Evolutionary conservation across 805 yeast species (phyloP).

Genomic region (Komagataella phaffii): DNA sequence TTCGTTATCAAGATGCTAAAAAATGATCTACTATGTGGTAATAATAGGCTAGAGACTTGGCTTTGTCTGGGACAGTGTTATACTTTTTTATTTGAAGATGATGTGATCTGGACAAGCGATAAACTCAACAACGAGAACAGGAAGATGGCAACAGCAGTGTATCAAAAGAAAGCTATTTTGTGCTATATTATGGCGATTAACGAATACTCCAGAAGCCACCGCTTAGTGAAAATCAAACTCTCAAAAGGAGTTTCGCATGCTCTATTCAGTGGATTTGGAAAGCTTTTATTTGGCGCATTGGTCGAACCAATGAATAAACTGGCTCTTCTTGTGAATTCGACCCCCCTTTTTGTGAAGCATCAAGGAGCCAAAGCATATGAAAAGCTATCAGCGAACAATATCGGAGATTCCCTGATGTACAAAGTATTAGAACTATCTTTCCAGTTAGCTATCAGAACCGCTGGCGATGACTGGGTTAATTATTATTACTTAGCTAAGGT

Average conservation of each 20-base stretch:
- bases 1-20: constrained; percentile 53
- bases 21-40: constrained; percentile 53
- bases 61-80: constrained; percentile 67
- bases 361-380: constrained; percentile 10
- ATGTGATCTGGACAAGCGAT: constrained; percentile 85
- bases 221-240: constrained; percentile 26
- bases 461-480: constrained; percentile 45
- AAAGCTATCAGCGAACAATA: constrained; percentile 10
- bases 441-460: constrained; percentile 29
- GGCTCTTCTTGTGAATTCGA: constrained; percentile 31
- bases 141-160: constrained; percentile 42
- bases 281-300: constrained; percentile 43
- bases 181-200: constrained; percentile 68
- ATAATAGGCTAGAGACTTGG: constrained; percentile 78
- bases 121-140: constrained; percentile 52
- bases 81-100: constrained; percentile 74
- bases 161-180: constrained; percentile 57
- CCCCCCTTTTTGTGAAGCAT: constrained; percentile 20
- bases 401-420: constrained; percentile 12
- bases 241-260: background rate
- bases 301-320: constrained; percentile 53
- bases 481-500: constrained; percentile 47
- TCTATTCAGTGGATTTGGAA: constrained; percentile 37
- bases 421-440: constrained; percentile 28
- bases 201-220: constrained; percentile 14